phyloP scores from a whole-genome alignment of 441 rosid species.

The Syzygium syzygioides region DNA sequence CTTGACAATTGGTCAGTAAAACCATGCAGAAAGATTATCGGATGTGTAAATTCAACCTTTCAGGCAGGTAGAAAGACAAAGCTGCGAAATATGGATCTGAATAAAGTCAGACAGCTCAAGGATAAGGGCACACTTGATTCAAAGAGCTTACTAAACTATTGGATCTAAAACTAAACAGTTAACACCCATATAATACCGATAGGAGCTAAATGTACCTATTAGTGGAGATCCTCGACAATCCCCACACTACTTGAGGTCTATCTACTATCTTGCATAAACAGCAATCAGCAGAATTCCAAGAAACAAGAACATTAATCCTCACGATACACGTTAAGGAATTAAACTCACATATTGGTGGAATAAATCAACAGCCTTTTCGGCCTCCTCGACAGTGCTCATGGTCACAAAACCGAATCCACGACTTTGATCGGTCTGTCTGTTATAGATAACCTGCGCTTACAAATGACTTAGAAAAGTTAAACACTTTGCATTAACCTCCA shows the following conservation, averaged over 20 bases:
- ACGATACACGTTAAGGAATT: background rate
- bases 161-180: background rate
- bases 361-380: conserved; percentile 74
- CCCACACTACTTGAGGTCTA: background rate
- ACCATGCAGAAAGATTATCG: background rate
- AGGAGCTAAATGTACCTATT: background rate
- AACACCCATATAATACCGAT: background rate
- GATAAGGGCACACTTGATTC: background rate
- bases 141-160: background rate
- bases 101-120: background rate
- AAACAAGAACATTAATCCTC: background rate
- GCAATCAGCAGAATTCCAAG: background rate
- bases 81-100: background rate
- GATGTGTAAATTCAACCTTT: background rate
- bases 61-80: background rate
- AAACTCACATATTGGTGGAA: conserved; percentile 65
- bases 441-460: conserved; percentile 65
- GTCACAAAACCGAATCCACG: conserved; percentile 98
- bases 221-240: background rate
- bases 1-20: background rate
- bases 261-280: background rate
- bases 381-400: conserved; percentile 86
- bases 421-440: conserved; percentile 77
- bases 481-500: background rate
- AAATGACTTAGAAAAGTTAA: background rate